A percentile compares a stretch with the other conserved stretches of the same genome.
These are phyloP conservation scores for Stentor roeselii DNA, from an alignment of 73 alveolate genomes.

Conservation along the genomic window DNA sequence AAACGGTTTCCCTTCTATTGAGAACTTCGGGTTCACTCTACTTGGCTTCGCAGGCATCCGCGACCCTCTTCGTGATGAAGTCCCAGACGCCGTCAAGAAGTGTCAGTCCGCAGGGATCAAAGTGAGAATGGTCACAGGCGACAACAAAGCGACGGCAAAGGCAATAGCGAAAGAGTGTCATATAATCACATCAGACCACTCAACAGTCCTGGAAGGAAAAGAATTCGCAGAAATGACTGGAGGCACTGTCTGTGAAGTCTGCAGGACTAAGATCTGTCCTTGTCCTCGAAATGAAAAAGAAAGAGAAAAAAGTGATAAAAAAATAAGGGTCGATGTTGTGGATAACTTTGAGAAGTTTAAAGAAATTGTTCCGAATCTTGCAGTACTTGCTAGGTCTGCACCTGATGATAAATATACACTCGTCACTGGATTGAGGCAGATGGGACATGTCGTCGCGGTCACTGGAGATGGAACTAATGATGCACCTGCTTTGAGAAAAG, in stretches of 20 bases:
- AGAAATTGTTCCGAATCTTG: constrained; percentile 53
- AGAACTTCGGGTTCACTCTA: constrained; percentile 55
- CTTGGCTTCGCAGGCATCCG: constrained; percentile 71
- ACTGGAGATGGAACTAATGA: constrained; percentile 84
- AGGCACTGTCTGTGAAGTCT: constrained; percentile 65
- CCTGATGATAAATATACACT: constrained; percentile 70
- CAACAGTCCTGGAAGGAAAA: constrained; percentile 61
- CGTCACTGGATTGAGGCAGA: constrained; percentile 67
- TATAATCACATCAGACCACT: constrained; percentile 43
- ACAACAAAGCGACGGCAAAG: constrained; percentile 58
- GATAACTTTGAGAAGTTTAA: constrained; percentile 59
- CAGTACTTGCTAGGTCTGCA: constrained; percentile 81
- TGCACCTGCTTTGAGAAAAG: constrained; percentile 61
- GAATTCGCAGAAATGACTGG: constrained; percentile 60
- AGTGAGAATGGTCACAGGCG: constrained; percentile 63
- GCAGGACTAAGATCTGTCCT: constrained; percentile 40
- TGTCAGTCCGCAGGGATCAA: constrained; percentile 43
- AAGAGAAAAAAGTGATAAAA: constrained; percentile 42
- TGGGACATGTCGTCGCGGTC: constrained; percentile 80
- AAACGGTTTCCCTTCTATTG: constrained; percentile 51
- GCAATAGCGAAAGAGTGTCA: constrained; percentile 56
- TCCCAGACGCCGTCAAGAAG: constrained; percentile 35
- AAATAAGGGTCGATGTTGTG: constrained; percentile 60
- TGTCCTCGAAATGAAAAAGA: constrained; percentile 40
- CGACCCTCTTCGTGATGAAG: constrained; percentile 68